These are phyloP conservation scores for Meyerozyma athensensis DNA, from an alignment of 1,139 yeast genomes.

Conservation along the genomic window DNA sequence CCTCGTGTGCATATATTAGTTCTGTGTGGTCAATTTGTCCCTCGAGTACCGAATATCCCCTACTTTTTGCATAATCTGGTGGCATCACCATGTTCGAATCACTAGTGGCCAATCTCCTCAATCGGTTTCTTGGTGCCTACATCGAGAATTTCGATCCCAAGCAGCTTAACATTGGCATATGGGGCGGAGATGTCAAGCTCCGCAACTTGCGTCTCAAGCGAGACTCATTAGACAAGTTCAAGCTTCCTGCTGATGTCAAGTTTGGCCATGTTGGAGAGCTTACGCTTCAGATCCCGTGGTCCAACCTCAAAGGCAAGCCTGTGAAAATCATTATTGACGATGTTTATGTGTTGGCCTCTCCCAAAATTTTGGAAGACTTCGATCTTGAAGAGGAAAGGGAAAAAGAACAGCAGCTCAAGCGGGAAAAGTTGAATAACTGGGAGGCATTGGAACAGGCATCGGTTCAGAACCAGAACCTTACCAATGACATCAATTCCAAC, in stretches of 20 bases:
- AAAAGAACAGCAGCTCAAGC: constrained; percentile 63
- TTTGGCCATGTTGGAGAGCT: constrained; percentile 90
- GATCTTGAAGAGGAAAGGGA: constrained; percentile 63
- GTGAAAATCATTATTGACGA: constrained; percentile 88
- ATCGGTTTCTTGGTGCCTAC: constrained; percentile 59
- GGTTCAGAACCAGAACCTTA: constrained; percentile 32
- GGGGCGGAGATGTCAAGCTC: constrained; percentile 96
- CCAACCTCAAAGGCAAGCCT: constrained; percentile 87
- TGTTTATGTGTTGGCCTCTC: constrained; percentile 77
- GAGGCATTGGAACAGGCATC: constrained; percentile 53
- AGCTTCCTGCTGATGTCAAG: constrained; percentile 82
- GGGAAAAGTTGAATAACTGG: constrained; percentile 62
- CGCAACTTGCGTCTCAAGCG: constrained; percentile 70
- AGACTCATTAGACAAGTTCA: constrained; percentile 80
- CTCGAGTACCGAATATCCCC: no score
- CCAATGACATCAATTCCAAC: constrained; percentile 47
- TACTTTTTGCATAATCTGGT: no score
- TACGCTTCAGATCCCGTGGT: constrained; percentile 94
- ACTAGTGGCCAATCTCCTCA: constrained; percentile 49
- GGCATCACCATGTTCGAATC: constrained; percentile 46
- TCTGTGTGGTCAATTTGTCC: no score
- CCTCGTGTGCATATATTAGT: no score
- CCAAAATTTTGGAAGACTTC: constrained; percentile 49
- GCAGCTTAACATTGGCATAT: constrained; percentile 89
- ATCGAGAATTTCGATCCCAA: constrained; percentile 95